Base-by-base conservation (phyloP, 129 eudicot genomes). In the Helianthus tuberosus region DNA sequence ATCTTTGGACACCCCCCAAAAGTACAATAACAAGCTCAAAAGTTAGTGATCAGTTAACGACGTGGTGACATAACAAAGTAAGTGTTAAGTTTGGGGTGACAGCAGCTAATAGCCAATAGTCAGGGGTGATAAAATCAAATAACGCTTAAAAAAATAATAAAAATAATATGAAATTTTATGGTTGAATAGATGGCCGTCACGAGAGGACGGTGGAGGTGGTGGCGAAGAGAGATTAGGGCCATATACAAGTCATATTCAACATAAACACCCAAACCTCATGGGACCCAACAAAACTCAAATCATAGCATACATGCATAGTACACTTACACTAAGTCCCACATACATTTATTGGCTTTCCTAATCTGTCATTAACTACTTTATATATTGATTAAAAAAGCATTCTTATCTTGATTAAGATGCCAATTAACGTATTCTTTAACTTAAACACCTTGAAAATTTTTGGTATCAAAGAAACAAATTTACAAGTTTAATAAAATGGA, bases 211-310 rank as follows among this genome's bases (percentile, higher is more conserved):
- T 74, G 16, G 51, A 76, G 68, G 53, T 36, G 75, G 64, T 48
- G 55, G 62, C 53, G 11, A 58, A 6, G 17, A 55, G 39, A 39
- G 16, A 43, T 29, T 47, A 75, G 80, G 80, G 58, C 66, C 64
- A 77, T 59, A 46, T 39, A 14, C 71, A 25, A 77, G 82, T 77
- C 82, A 51, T 64, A 54, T 51, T 77, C 77, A 23, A 8, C 27
- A 54, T 38, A 78, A 64, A 44, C 72, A 16, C 67, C 73, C 82
- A 78, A 78, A 71, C 20, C 23, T 17, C 57, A 71, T 44, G 78
- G 82, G 82, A 70, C 46, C 82, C 78, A 20, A 16, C 48, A 16
- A 23, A 69, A 69, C 81, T 70, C 81, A 49, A 39, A 77, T 70
- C 71, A 78, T 52, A 64, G 49, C 44, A 77, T 69, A 17, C 69